Evolutionary conservation across 78 protist genomes (phyloP).

Genomic region (Diacronema lutheri): DNA sequence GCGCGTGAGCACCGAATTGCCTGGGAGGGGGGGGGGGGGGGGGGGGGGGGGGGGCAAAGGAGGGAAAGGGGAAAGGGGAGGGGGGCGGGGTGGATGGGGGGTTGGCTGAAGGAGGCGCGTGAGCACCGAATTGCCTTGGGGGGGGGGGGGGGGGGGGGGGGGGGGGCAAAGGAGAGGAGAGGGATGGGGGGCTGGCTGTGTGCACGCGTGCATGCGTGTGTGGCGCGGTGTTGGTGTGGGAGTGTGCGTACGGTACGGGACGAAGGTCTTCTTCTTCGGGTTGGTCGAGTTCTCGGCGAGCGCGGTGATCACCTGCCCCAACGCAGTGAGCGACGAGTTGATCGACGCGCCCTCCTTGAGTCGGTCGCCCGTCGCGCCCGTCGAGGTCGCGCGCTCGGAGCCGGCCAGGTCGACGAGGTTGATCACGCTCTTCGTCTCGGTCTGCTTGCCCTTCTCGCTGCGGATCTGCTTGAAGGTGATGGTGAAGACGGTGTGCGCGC

Average conservation of each 20-base stretch:
- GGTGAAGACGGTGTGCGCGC: constrained; percentile 72
- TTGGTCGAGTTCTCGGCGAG: constrained; percentile 62
- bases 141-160: too few relatives aligned
- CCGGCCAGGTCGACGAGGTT: constrained; percentile 63
- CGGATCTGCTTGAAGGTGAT: not conserved
- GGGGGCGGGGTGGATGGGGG: too few relatives aligned
- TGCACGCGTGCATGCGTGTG: too few relatives aligned
- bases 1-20: constrained; percentile 87
- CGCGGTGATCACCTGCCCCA: constrained; percentile 77
- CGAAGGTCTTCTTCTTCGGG: constrained; percentile 46
- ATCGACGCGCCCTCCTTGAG: constrained; percentile 57
- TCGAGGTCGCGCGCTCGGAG: constrained; percentile 71
- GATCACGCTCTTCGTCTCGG: not conserved
- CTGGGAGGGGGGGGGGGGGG: too few relatives aligned
- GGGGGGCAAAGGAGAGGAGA: too few relatives aligned
- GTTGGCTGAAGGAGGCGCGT: constrained; percentile 66
- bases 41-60: too few relatives aligned
- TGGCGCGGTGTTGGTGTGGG: too few relatives aligned
- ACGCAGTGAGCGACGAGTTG: constrained; percentile 69
- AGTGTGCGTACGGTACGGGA: constrained; percentile 96
- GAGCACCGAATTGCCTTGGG: constrained; percentile 85
- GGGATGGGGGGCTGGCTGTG: too few relatives aligned
- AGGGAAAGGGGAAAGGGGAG: too few relatives aligned
- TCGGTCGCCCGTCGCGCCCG: constrained; percentile 68
- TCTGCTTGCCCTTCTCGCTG: too few relatives aligned